Evolutionary conservation across 116 monocot species (phyloP), one percentile per base, ranked within the genome.

Genomic region (Cymodocea nodosa): DNA sequence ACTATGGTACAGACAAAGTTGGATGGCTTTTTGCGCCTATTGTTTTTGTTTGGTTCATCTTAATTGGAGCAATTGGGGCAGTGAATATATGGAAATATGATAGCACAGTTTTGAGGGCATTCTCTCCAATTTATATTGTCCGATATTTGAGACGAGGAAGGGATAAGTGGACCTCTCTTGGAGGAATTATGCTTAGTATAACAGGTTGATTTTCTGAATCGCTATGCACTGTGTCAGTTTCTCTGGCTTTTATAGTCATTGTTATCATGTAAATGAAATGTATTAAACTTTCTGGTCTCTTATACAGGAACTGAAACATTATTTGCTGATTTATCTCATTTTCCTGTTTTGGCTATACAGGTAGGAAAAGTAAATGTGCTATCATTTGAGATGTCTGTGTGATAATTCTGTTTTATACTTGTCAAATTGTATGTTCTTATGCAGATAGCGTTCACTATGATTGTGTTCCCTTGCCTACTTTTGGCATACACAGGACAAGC

Each of bases 171-270:
- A 74, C 83, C 35, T 87, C 90, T 19, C 95, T 95, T 59, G 95
- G 95, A 35, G 95, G 95, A 52, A 87, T 95, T 52, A 71, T 95
- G 90, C 90, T 95, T 40, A 87, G 95, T 61, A 90, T 95, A 63
- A 95, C 95, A 64, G 90, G 94, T 30, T 30, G 30, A 30, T 30
- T 30, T 30, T 30, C 2, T 30, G 30, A 30, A 30, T 30, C 30
- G 3, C 30, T 30, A 30, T 30, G 30, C 30, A 30, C 30, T 30
- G 2, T 3, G 2, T 84, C 18, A 66, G 35, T 35, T 17, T 12
- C 35, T 39, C 18, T 63, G 39, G 39, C 8, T 16, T 60, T 40
- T 63, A 8, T 4, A n/a, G 24, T 20, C 6, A 37, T 63, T 39
- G 17, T 24, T 67, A 48, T 68, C 22, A 68, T 16, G 30, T 30